A percentile compares a stretch with the other conserved stretches of the same genome.
These are phyloP conservation scores for Fusarium nematophilum DNA, from an alignment of 2,329 filamentous ascomycete species.

Conservation along the genomic window DNA sequence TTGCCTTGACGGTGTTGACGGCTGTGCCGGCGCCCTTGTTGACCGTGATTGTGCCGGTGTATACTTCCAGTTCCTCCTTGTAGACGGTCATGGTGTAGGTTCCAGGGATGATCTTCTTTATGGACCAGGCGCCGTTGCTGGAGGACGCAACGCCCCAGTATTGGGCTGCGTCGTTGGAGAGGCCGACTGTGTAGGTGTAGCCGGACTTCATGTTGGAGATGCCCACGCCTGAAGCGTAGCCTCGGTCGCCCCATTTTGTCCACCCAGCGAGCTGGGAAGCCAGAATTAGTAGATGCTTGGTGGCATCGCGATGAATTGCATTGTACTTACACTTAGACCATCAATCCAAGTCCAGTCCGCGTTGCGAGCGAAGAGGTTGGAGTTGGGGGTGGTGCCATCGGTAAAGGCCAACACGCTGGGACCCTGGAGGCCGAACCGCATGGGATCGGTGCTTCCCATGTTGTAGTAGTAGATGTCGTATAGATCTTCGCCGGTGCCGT, in stretches of 20 bases:
- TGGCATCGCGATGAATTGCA: not conserved
- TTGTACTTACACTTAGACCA: slow-evolving; percentile 41
- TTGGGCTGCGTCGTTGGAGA: slow-evolving; percentile 50
- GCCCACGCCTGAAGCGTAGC: slow-evolving; percentile 46
- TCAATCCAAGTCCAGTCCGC: slow-evolving; percentile 51
- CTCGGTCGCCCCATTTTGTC: slow-evolving; percentile 45
- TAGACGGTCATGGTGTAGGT: slow-evolving; percentile 50
- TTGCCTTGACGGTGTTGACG: slow-evolving; percentile 45
- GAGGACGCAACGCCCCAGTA: slow-evolving; percentile 49
- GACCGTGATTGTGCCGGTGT: slow-evolving; percentile 41
- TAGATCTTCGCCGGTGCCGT: slow-evolving; percentile 51
- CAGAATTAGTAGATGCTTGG: not conserved
- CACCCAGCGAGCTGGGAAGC: slow-evolving; percentile 44
- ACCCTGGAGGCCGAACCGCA: slow-evolving; percentile 55
- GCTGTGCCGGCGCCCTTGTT: slow-evolving; percentile 44
- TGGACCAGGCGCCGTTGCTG: slow-evolving; percentile 44
- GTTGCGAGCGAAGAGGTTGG: slow-evolving; percentile 49
- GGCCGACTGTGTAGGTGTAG: slow-evolving; percentile 52
- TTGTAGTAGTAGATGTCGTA: slow-evolving; percentile 58
- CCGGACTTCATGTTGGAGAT: slow-evolving; percentile 52
- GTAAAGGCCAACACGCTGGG: slow-evolving; percentile 55
- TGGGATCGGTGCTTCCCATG: slow-evolving; percentile 55
- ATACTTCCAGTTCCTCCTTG: slow-evolving; percentile 49
- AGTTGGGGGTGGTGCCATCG: slow-evolving; percentile 50
- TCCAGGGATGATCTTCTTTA: slow-evolving; percentile 46